Evolutionary conservation across 2,329 filamentous ascomycete genomes (phyloP).

Genomic region (Nemania sp.): DNA sequence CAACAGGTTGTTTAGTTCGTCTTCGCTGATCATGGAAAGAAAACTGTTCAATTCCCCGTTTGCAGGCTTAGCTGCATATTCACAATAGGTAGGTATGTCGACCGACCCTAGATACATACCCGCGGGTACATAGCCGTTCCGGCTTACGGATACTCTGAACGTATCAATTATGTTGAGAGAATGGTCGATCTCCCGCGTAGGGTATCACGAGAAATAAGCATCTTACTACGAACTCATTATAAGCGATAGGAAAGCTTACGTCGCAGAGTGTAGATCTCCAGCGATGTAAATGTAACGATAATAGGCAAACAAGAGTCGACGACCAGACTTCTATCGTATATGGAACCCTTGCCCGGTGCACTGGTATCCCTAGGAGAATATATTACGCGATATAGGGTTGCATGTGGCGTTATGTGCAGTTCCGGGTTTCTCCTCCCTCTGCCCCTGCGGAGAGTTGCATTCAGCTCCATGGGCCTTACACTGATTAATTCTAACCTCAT

Average conservation of each 20-base stretch:
- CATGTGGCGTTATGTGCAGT: constrained; percentile 18
- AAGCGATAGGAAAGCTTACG: constrained; percentile 17
- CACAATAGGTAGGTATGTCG: neutral
- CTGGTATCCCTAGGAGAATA: constrained; percentile 19
- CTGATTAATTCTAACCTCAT: constrained; percentile 33
- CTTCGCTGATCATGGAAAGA: neutral
- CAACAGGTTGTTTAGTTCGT: neutral
- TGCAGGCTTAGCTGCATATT: constrained; percentile 20
- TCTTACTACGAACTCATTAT: neutral
- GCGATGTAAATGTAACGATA: neutral
- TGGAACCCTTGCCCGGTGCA: constrained; percentile 8
- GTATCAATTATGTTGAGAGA: neutral
- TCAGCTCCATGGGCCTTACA: constrained; percentile 2
- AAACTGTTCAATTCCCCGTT: constrained; percentile 7
- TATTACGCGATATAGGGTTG: constrained; percentile 15
- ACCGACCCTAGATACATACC: constrained; percentile 17
- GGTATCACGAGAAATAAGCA: neutral
- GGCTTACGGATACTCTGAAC: constrained; percentile 16
- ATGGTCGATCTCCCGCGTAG: constrained; percentile 11
- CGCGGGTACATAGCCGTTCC: neutral
- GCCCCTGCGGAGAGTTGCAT: constrained; percentile 26
- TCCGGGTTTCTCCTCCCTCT: constrained; percentile 3
- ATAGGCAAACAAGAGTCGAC: neutral
- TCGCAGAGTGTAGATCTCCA: constrained; percentile 7
- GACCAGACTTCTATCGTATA: neutral